Percentiles rank a stretch among this genome's conserved stretches.
Conservation (phyloP, 108 stramenopile genomes). For the Pseudonitzschia multiseries region DNA sequence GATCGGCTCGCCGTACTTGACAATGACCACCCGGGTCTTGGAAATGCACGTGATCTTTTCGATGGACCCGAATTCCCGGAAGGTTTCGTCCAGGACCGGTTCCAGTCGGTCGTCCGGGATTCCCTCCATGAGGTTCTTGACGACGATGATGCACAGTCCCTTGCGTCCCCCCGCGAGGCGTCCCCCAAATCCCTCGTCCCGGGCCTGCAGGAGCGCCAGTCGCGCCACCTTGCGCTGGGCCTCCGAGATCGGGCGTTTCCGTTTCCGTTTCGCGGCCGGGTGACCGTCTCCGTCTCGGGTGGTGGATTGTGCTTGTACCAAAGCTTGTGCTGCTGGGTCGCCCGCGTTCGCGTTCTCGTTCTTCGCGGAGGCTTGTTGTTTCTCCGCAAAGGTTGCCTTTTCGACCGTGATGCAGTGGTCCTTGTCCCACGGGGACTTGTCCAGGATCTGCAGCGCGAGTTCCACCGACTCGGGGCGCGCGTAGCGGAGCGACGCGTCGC, state of each 20-base stretch:
- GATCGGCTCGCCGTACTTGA: constrained; percentile 82
- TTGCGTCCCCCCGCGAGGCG: constrained; percentile 85
- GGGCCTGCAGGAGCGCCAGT: constrained; percentile 73
- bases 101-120: constrained; percentile 63
- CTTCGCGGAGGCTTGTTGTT: neutral
- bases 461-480: constrained; percentile 88
- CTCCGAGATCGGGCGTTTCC: constrained; percentile 42
- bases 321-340: too few relatives aligned
- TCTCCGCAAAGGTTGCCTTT: constrained; percentile 37
- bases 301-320: too few relatives aligned
- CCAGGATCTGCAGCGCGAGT: constrained; percentile 87
- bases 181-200: constrained; percentile 84
- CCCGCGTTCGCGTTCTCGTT: neutral
- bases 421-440: constrained; percentile 65
- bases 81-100: constrained; percentile 22
- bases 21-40: constrained; percentile 80
- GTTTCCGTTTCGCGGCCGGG: neutral
- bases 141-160: constrained; percentile 90
- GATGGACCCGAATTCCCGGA: constrained; percentile 68
- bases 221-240: constrained; percentile 79
- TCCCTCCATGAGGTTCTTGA: constrained; percentile 86
- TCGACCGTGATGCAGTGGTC: constrained; percentile 34
- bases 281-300: constrained; percentile 9
- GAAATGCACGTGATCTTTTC: constrained; percentile 95
- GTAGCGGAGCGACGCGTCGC: constrained; percentile 94